These are phyloP conservation scores for Quercus aquifolioides DNA, from an alignment of 306 rosid species.

Conservation along the genomic window DNA sequence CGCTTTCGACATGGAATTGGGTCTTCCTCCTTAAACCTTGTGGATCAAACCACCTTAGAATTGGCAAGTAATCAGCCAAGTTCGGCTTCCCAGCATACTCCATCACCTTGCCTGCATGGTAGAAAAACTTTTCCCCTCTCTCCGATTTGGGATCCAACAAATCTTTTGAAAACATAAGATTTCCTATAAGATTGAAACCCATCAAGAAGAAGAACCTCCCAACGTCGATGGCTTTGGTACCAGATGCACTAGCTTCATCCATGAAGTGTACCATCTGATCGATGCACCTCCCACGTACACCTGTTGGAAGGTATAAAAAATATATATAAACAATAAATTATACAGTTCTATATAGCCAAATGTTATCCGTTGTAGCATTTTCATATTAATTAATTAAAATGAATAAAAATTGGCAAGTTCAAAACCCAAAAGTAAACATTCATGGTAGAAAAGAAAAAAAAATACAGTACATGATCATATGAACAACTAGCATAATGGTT, in stretches of 20 bases:
- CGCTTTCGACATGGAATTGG: conserved; percentile 58
- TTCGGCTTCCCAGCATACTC: conserved; percentile 82
- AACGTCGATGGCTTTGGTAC: conserved; percentile 38
- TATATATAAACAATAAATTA: background rate
- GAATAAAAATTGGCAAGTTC: too few species aligned
- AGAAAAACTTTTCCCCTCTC: conserved; percentile 59
- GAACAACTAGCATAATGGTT: too few species aligned
- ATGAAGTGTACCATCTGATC: conserved; percentile 52
- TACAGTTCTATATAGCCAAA: background rate
- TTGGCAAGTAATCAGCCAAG: conserved; percentile 65
- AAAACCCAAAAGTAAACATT: too few species aligned
- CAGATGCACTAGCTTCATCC: conserved; percentile 18
- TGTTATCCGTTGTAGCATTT: too few species aligned
- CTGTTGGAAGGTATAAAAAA: conserved; percentile 23
- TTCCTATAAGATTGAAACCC: conserved; percentile 81
- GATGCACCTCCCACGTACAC: conserved; percentile 50
- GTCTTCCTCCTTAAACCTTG: conserved; percentile 72
- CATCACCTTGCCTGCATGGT: conserved; percentile 68
- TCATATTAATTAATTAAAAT: too few species aligned
- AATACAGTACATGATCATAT: too few species aligned
- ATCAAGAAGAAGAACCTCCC: conserved; percentile 65
- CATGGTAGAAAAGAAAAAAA: too few species aligned
- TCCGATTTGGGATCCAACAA: conserved; percentile 54
- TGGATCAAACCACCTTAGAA: conserved; percentile 62
- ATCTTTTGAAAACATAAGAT: conserved; percentile 77